Conservation (phyloP, 345 rosid genomes). For the Acer saccharum region DNA sequence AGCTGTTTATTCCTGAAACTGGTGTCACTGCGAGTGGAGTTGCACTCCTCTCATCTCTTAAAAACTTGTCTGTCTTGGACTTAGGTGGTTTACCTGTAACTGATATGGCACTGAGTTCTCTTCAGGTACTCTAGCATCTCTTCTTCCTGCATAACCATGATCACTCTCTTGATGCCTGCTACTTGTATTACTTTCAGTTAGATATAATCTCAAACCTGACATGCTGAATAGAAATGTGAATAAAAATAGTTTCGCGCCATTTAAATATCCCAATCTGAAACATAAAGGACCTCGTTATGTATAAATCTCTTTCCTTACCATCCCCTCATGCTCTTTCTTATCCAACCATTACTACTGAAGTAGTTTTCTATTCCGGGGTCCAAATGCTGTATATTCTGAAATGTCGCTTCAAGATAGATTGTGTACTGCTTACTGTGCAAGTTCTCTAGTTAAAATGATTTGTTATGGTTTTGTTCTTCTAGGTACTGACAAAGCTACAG, state of each 20-base stretch:
- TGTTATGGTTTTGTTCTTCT: slow-evolving; percentile 21
- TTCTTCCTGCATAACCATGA: neutral
- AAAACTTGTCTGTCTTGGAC: slow-evolving; percentile 57
- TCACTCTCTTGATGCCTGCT: neutral
- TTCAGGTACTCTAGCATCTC: slow-evolving; percentile 53
- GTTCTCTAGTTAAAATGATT: neutral
- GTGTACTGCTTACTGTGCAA: neutral
- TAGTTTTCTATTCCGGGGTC: neutral
- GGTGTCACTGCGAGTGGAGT: slow-evolving; percentile 63
- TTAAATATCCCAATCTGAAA: neutral
- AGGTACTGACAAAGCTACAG: slow-evolving; percentile 76
- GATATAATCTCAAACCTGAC: neutral
- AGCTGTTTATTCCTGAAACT: slow-evolving; percentile 65
- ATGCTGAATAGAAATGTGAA: neutral
- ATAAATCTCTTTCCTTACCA: neutral
- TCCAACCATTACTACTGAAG: neutral
- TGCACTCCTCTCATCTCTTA: slow-evolving; percentile 64
- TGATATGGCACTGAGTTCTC: slow-evolving; percentile 58
- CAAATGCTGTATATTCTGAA: slow-evolving; percentile 9
- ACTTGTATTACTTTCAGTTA: neutral
- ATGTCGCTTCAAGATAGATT: slow-evolving; percentile 7
- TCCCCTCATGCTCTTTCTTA: neutral
- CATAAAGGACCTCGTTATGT: neutral
- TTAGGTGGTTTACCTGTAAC: slow-evolving; percentile 91
- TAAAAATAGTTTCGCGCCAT: neutral